Evolutionary conservation across 2,329 filamentous ascomycete genomes (phyloP), one percentile per base, ranked within the genome.

Genomic region (Nemania sp.): DNA sequence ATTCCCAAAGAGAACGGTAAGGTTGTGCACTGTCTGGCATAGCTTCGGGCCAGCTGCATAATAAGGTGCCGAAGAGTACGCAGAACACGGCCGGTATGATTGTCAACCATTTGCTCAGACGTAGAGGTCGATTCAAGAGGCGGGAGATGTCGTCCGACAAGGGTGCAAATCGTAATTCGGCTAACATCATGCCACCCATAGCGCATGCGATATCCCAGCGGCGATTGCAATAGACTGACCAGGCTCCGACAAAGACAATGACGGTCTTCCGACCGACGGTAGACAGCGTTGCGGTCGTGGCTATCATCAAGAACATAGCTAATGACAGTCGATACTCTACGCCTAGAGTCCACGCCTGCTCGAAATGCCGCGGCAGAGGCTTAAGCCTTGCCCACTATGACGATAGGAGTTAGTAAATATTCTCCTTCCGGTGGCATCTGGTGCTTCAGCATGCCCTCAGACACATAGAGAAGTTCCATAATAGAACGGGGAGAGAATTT

Each of bases 251-350:
- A 49, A 68, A 68, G 45, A 62, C 53, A 27, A 68, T 49, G 66
- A 68, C 11, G 56, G n/a, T 41, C 57, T 68, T 68, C 62, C 66
- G 66, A 27, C 62, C 56, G 52, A 68, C 53, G 43, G 66, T 68
- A 47, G 66, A 53, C 45, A 68, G 66, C 52, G 66, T 66, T 49
- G 66, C 66, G 35, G 66, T 66, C 56, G 66, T 66, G 52, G 62
- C 56, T 65, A 68, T 68, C 66, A 68, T 68, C 56, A 66, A 54
- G 56, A 68, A 68, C 66, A 68, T 68, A n/a, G 47, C 66, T 27
- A 68, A 62, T 26, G 66, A 68, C 27, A 68, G 62, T 57, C 66
- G 62, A 62, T 68, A 68, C 54, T 68, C 66, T 49, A 68, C 66
- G 47, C 66, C 66, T 41, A 68, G 66, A 62, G 66, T 68, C 66